These are phyloP conservation scores for Helianthus tuberosus DNA, from an alignment of 129 eudicot species.

Conservation along the genomic window DNA sequence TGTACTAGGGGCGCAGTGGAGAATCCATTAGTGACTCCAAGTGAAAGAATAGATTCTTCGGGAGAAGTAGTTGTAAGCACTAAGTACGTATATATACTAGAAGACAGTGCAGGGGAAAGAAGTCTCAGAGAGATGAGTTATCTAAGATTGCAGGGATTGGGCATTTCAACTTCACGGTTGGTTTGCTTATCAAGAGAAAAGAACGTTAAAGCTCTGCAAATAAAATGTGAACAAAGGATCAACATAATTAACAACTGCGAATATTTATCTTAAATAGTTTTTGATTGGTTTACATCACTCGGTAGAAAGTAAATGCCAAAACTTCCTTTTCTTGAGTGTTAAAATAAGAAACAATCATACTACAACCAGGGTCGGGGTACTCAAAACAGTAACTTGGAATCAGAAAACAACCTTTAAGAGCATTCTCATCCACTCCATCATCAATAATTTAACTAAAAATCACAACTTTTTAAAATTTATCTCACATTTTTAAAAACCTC, in stretches of 20 bases:
- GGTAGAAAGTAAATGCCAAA: background rate
- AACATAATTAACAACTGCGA: background rate
- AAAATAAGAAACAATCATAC: background rate
- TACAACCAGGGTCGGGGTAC: background rate
- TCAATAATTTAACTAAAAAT: too few relatives aligned
- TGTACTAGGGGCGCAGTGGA: too few relatives aligned
- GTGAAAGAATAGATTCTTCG: too few relatives aligned
- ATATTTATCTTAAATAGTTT: background rate
- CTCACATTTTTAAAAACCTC: too few relatives aligned
- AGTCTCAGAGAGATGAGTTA: slow-evolving; percentile 14
- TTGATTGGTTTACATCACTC: background rate
- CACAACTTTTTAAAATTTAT: too few relatives aligned
- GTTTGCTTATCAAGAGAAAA: background rate
- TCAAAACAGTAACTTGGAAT: background rate
- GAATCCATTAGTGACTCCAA: too few relatives aligned
- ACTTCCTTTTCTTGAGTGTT: background rate
- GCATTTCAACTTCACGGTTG: slow-evolving; percentile 10
- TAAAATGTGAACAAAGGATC: background rate
- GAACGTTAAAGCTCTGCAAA: background rate
- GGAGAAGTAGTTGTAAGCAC: too few relatives aligned
- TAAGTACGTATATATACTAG: background rate
- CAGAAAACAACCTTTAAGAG: background rate
- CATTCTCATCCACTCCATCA: too few relatives aligned
- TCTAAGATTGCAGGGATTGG: too few relatives aligned
- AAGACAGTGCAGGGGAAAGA: slow-evolving; percentile 65